phyloP scores from a whole-genome alignment of 2,329 filamentous ascomycete species.

The Ophiostoma tasmaniense region DNA sequence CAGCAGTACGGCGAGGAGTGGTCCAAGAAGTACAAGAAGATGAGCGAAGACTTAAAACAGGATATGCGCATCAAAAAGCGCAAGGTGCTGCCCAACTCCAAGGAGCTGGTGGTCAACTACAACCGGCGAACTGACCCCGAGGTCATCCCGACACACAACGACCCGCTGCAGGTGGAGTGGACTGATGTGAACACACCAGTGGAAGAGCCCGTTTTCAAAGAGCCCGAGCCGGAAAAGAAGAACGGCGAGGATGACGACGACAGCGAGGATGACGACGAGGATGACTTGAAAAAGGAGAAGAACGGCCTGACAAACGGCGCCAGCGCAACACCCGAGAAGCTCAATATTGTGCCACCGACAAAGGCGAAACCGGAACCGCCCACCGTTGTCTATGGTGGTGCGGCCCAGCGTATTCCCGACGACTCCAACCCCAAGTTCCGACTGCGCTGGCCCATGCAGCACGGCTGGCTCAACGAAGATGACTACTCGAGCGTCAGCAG shows the following conservation, averaged over 20 bases:
- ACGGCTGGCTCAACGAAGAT: constrained; percentile 82
- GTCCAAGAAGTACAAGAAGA: constrained; percentile 65
- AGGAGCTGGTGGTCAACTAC: constrained; percentile 90
- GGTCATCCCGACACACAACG: constrained; percentile 87
- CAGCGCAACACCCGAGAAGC: not conserved
- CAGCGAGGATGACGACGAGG: not conserved
- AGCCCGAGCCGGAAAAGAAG: constrained; percentile 25
- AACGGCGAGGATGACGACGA: constrained; percentile 22
- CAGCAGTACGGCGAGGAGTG: constrained; percentile 82
- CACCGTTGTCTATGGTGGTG: constrained; percentile 68
- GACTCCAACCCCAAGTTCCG: constrained; percentile 83
- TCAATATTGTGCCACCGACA: not conserved
- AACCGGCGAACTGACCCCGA: constrained; percentile 80
- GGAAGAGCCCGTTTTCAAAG: not conserved
- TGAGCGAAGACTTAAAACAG: constrained; percentile 78
- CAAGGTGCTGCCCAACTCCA: constrained; percentile 92
- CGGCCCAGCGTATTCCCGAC: constrained; percentile 81
- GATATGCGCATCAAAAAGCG: constrained; percentile 92
- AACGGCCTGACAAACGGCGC: not conserved
- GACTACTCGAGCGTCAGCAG: constrained; percentile 76
- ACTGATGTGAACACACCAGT: constrained; percentile 54
- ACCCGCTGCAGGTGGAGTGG: constrained; percentile 90
- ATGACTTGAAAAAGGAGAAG: not conserved
- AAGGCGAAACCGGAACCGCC: constrained; percentile 30
- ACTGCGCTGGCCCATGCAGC: constrained; percentile 81